A percentile compares a stretch with the other conserved stretches of the same genome.
Conservation (phyloP, 1,139 yeast genomes). For the Candida neerlandica region DNA sequence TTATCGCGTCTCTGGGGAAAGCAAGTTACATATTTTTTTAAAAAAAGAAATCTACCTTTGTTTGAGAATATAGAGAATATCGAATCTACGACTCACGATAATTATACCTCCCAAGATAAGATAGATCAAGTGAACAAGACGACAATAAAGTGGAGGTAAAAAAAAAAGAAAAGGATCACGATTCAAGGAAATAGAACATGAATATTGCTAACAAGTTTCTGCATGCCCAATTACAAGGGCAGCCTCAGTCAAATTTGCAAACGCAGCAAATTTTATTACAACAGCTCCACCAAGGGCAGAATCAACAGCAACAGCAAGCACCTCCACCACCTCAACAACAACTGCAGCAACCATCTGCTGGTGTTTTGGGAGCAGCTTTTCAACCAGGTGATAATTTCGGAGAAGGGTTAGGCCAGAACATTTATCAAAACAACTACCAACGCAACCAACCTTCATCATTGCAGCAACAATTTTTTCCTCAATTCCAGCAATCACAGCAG, state of each 20-base stretch:
- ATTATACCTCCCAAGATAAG: neutral
- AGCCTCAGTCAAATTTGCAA: conserved; percentile 44
- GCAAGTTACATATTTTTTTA: too few relatives aligned
- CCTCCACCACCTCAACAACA: conserved; percentile 24
- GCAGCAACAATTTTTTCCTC: conserved; percentile 24
- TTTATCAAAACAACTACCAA: conserved; percentile 33
- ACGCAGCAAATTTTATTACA: conserved; percentile 36
- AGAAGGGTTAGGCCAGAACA: conserved; percentile 37
- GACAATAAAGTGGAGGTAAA: neutral
- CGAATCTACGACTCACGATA: conserved; percentile 1
- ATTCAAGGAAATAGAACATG: conserved; percentile 10
- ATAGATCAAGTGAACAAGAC: neutral
- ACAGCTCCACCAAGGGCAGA: conserved; percentile 44
- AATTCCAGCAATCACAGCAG: conserved; percentile 28
- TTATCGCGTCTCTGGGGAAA: too few relatives aligned
- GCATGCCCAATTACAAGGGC: conserved; percentile 34
- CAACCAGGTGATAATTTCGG: conserved; percentile 28
- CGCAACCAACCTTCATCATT: conserved; percentile 30
- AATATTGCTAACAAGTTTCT: conserved; percentile 32
- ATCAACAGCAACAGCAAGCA: conserved; percentile 26
- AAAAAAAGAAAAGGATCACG: neutral
- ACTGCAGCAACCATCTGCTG: conserved; percentile 19
- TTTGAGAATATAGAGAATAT: neutral
- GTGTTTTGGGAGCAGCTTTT: conserved; percentile 23
- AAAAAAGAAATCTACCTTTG: too few relatives aligned